Conservation (phyloP, 2,329 filamentous ascomycete genomes). For the Huntiella decipiens region DNA sequence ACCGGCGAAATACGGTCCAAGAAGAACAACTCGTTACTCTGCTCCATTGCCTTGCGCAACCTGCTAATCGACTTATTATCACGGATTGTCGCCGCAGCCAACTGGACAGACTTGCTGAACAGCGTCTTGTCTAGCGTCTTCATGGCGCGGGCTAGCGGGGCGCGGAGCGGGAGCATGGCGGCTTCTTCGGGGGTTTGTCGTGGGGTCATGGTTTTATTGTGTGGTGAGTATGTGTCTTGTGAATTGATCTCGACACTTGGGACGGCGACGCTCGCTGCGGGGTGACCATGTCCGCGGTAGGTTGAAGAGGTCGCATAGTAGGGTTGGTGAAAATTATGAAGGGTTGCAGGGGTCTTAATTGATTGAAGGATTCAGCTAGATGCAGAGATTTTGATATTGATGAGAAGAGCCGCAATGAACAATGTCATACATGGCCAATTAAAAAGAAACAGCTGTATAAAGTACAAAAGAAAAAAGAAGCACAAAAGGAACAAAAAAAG, state of each 20-base stretch:
- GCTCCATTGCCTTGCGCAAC: conserved; percentile 46
- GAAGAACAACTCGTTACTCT: conserved; percentile 45
- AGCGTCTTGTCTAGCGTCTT: conserved; percentile 64
- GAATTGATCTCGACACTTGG: background rate
- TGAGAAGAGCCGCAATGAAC: conserved; percentile 1
- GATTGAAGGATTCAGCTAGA: conserved; percentile 1
- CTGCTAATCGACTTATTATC: conserved; percentile 57
- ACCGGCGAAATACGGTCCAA: conserved; percentile 46
- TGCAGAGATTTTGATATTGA: conserved; percentile 1
- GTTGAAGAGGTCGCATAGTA: too few species aligned
- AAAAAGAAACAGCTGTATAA: background rate
- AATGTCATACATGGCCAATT: background rate
- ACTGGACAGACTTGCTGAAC: conserved; percentile 57
- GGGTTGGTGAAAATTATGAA: too few species aligned
- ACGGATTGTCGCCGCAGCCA: conserved; percentile 60
- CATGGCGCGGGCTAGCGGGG: conserved; percentile 63
- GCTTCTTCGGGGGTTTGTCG: conserved; percentile 11
- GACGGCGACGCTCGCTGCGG: background rate
- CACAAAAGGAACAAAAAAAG: conserved; percentile 11
- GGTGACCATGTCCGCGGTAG: too few species aligned
- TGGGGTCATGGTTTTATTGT: conserved; percentile 9
- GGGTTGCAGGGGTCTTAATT: conserved; percentile 11
- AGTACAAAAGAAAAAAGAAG: conserved; percentile 8
- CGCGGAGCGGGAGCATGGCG: conserved; percentile 47
- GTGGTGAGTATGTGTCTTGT: background rate